Percentiles rank a stretch among this genome's conserved stretches.
Evolutionary conservation across 148 eudicot species (phyloP).

Genomic region (Chenopodium berlandieri): DNA sequence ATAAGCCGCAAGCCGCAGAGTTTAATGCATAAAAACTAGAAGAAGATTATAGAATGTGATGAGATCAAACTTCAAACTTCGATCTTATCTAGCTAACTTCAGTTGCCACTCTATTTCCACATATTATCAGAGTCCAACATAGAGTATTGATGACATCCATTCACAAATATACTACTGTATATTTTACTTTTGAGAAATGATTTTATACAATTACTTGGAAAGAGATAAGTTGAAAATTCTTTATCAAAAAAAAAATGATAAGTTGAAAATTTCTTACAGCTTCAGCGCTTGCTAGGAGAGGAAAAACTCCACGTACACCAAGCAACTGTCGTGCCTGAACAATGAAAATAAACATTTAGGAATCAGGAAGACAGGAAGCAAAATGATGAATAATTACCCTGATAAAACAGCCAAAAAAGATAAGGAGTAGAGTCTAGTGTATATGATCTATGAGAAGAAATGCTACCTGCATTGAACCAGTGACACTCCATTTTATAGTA

Average conservation of each 20-base stretch:
- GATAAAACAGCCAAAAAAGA: not conserved
- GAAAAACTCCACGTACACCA: slow-evolving; percentile 54
- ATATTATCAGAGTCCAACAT: not conserved
- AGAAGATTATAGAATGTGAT: not conserved
- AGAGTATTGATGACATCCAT: not conserved
- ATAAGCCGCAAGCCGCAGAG: not conserved
- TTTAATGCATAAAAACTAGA: not conserved
- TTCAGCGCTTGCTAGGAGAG: slow-evolving; percentile 50
- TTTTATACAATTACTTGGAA: not conserved
- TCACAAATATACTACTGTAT: too few species aligned
- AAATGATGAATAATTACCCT: not conserved
- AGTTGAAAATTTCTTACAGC: slow-evolving; percentile 33
- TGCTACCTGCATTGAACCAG: slow-evolving; percentile 51
- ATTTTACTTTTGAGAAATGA: too few species aligned
- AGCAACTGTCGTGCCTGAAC: slow-evolving; percentile 66
- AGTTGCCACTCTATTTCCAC: not conserved
- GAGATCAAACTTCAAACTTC: not conserved
- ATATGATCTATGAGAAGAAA: not conserved
- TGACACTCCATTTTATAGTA: slow-evolving; percentile 52
- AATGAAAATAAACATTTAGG: not conserved
- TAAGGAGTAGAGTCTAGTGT: not conserved
- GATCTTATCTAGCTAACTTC: not conserved
- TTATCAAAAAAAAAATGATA: not conserved
- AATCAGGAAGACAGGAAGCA: not conserved
- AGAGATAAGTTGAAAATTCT: not conserved